These are phyloP conservation scores for Dipteronia sinensis DNA, from an alignment of 345 rosid species.

Conservation along the genomic window DNA sequence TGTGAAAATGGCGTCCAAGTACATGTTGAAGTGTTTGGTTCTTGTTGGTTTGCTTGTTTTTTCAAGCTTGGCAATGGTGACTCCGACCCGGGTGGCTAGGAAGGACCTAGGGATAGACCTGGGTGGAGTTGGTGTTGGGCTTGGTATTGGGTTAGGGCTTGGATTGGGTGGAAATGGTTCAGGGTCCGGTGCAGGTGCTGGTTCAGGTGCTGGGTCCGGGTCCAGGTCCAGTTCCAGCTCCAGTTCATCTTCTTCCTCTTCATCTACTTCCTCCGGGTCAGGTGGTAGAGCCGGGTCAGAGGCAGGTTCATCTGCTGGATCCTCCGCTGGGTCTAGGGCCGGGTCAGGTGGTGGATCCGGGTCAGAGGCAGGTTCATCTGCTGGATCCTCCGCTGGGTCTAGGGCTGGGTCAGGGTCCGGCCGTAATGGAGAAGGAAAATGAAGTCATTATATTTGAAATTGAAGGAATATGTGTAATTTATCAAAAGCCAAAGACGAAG, in stretches of 20 bases:
- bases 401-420: slow-evolving; percentile 45
- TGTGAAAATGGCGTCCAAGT: slow-evolving; percentile 26
- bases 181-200: slow-evolving; percentile 66
- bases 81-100: slow-evolving; percentile 65
- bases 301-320: slow-evolving; percentile 75
- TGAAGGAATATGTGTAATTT: neutral
- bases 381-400: too few relatives aligned
- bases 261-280: slow-evolving; percentile 46
- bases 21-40: slow-evolving; percentile 24
- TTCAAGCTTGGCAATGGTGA: slow-evolving; percentile 28
- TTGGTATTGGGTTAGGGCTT: slow-evolving; percentile 64
- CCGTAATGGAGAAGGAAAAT: slow-evolving; percentile 21
- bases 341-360: slow-evolving; percentile 39
- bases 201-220: slow-evolving; percentile 64
- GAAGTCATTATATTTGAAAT: neutral
- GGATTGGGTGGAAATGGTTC: slow-evolving; percentile 70
- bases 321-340: slow-evolving; percentile 65
- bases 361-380: too few relatives aligned
- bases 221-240: slow-evolving; percentile 60
- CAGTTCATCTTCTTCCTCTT: slow-evolving; percentile 39
- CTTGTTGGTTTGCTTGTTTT: slow-evolving; percentile 36
- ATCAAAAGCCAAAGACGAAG: neutral
- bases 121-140: slow-evolving; percentile 61
- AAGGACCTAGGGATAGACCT: slow-evolving; percentile 78
- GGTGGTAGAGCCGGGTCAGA: slow-evolving; percentile 65